phyloP scores from a whole-genome alignment of 331 rosid genomes.

The Pyracantha coccinea region DNA sequence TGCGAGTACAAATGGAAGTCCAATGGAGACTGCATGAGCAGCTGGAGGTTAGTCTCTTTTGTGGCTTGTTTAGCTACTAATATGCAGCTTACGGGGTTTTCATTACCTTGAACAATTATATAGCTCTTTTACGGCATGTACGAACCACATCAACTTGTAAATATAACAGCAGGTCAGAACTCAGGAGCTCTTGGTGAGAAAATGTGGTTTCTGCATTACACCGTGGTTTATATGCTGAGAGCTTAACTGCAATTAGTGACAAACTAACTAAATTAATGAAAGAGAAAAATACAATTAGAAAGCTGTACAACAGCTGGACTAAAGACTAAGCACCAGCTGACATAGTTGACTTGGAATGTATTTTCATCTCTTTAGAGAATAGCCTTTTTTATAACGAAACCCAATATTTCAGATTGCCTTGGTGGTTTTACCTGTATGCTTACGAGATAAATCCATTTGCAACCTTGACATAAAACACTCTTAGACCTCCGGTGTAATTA shows the following conservation, averaged over 20 bases:
- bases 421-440: background rate
- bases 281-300: background rate
- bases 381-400: background rate
- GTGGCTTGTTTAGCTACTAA: background rate
- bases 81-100: background rate
- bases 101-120: background rate
- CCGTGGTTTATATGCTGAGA: background rate
- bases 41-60: conserved; percentile 39
- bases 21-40: conserved; percentile 59
- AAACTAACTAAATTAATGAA: background rate
- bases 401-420: background rate
- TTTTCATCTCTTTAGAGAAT: background rate
- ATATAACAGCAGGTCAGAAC: background rate
- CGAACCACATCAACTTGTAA: background rate
- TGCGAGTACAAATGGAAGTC: conserved; percentile 59
- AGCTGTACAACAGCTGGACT: background rate
- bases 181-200: background rate
- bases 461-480: background rate
- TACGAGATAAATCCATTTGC: background rate
- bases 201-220: background rate
- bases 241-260: background rate
- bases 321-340: background rate
- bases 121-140: background rate
- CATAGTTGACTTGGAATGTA: background rate
- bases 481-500: background rate